Base-by-base conservation (phyloP, 805 yeast species). In the Torulaspora microellipsoides region DNA sequence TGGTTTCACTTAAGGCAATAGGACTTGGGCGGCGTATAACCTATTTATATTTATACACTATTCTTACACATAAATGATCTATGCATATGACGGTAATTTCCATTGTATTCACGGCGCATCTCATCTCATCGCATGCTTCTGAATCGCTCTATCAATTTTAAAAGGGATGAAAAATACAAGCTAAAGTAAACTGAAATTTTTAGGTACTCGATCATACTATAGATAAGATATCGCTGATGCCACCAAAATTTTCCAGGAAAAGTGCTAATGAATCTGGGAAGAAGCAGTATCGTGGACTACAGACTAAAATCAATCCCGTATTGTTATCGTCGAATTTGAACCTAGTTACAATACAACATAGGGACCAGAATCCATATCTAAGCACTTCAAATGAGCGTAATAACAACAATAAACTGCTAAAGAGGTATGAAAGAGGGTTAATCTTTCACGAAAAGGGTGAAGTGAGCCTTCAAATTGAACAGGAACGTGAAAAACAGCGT, bases 371-470 rank as follows among this genome's bases (percentile, higher is more conserved):
- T 47, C 67, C 68, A 6, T 65, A 65, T 40, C 37, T 65, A 29
- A 43, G 52, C 32, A 35, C 42, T n/a, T 33, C 33, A 7, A 30
- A 31, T 12, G 30, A 37, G 11, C 30, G 44, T 9, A 39, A 36
- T 27, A 9, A 25, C 8, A 48, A 39, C 30, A 40, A 41, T 9
- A 52, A 38, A 31, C 38, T 47, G 10, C 36, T 45, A 20, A 45
- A 43, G 36, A 46, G 57, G 23, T 44, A 41, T 34, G 34, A 38
- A 11, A 52, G 51, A 33, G 60, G 56, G 3, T 42, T 53, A 29
- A 33, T 42, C 13, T 78, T 87, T 54, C 80, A 76, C 54, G 75
- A 70, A 28, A 70, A 72, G 32, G 96, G 95, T 2, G 85, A 49
- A 29, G 38, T 59, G 5, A 39, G 48, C 25, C 37, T 42, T 3